Evolutionary conservation across 257 asterid species (phyloP), one percentile per base, ranked within the genome.

Genomic region (Solanum etuberosum): DNA sequence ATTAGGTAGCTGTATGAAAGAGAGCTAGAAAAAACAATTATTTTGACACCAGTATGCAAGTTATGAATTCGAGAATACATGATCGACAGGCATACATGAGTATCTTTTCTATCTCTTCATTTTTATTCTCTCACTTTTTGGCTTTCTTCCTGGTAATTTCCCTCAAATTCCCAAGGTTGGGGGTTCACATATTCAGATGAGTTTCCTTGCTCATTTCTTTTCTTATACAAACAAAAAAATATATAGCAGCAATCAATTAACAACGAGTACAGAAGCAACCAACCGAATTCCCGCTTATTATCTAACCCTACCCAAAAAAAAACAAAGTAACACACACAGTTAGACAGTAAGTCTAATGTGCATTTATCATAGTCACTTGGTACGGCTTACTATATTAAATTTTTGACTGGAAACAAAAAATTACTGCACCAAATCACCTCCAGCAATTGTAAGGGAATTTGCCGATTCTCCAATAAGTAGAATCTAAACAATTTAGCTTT

Each of bases 1-100:
- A 87, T 85, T 87, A 87, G 85, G 78, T 68, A 29, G 73, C 88
- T 46, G 87, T 15, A 72, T 37, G 68, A 32, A 38, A 85, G 61
- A 86, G 86, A 87, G 78, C 61, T 12, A 63, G 59, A 38, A 68
- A 38, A 87, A 83, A 72, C 73, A 13, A 83, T 40, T 5, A 32
- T 84, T 37, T 71, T 34, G 70, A 40, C 74, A 67, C 68, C 61
- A 86, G 59, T 35, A 86, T 14, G 27, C 84, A 86, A 61, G 80
- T 43, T 78, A 78, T 43, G 65, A 78, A 27, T 40, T 78, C 51
- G 9, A 78, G 63, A 78, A 78, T 9, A 78, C 23, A 43, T 78
- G n/a, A 40, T 78, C 25, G 5, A 43, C 84, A 8, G 34, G 27
- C 84, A 27, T 78, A 71, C 65, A 43, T 78, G 84, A 27, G 63